Evolutionary conservation across 495 filamentous ascomycete genomes (phyloP).

Genomic region (Achaetomiella virescens): DNA sequence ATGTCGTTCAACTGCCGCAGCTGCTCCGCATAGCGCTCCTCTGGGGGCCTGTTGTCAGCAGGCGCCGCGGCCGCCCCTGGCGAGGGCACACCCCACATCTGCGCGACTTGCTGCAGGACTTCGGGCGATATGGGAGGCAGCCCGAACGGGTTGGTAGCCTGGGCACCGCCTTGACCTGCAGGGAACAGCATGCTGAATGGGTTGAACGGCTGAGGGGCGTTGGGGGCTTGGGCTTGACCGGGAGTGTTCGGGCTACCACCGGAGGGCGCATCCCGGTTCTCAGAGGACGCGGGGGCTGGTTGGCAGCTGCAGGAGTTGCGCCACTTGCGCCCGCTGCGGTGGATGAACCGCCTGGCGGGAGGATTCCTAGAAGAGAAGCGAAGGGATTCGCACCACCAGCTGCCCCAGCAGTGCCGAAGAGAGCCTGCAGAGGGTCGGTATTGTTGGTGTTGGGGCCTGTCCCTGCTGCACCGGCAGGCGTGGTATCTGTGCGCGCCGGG

Average conservation of each 20-base stretch:
- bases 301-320: slow-evolving; percentile 15
- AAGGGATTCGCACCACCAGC: slow-evolving; percentile 59
- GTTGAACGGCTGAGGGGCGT: slow-evolving; percentile 25
- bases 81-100: slow-evolving; percentile 26
- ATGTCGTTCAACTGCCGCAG: slow-evolving; percentile 94
- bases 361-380: slow-evolving; percentile 55
- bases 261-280: neutral
- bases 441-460: slow-evolving; percentile 12
- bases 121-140: slow-evolving; percentile 27
- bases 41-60: slow-evolving; percentile 77
- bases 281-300: slow-evolving; percentile 10
- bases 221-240: slow-evolving; percentile 10
- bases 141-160: slow-evolving; percentile 23
- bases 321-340: slow-evolving; percentile 2
- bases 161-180: slow-evolving; percentile 8
- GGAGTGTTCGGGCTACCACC: slow-evolving; percentile 1
- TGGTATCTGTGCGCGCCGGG: slow-evolving; percentile 82
- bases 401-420: slow-evolving; percentile 27
- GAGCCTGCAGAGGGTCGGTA: slow-evolving; percentile 31
- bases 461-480: slow-evolving; percentile 33
- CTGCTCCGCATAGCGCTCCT: slow-evolving; percentile 88
- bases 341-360: slow-evolving; percentile 16
- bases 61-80: slow-evolving; percentile 45
- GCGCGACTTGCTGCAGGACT: slow-evolving; percentile 43
- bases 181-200: slow-evolving; percentile 42